Evolutionary conservation across 176 grass and related monocot species (phyloP).

Genomic region (Rhynchospora breviuscula): DNA sequence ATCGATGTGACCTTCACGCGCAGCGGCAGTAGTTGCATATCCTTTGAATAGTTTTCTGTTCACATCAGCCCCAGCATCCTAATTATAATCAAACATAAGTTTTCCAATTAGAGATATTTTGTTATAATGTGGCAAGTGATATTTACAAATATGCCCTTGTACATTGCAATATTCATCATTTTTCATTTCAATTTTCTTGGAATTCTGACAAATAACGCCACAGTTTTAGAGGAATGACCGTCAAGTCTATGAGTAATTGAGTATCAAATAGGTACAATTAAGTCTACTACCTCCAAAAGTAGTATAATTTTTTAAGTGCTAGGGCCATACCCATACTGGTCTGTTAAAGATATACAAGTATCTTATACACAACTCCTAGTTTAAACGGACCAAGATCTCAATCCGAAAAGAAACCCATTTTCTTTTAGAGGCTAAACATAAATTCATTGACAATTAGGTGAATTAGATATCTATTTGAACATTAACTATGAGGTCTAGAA

Average conservation of each 20-base stretch:
- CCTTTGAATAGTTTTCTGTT: slow-evolving; percentile 56
- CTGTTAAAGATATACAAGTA: not conserved
- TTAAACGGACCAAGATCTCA: not conserved
- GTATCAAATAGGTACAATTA: not conserved
- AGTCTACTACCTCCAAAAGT: not conserved
- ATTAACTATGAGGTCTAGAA: not conserved
- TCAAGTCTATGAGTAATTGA: not conserved
- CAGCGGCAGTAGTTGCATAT: slow-evolving; percentile 56
- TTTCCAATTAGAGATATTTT: not conserved
- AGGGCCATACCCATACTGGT: not conserved
- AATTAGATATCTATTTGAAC: not conserved
- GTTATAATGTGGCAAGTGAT: not conserved
- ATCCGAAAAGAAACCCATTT: not conserved
- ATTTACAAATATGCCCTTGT: not conserved
- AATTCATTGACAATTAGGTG: not conserved
- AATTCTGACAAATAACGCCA: not conserved
- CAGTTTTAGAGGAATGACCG: not conserved
- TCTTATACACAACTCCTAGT: not conserved
- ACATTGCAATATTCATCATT: not conserved
- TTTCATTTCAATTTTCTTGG: not conserved
- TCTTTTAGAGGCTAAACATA: not conserved
- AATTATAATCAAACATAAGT: not conserved
- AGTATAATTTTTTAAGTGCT: not conserved
- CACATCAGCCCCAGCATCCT: slow-evolving; percentile 47
- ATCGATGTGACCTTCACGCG: slow-evolving; percentile 37